A percentile compares a stretch with the other conserved stretches of the same genome.
Conservation (phyloP, 768 basidiomycete species). For the Boletus rex-veris region DNA sequence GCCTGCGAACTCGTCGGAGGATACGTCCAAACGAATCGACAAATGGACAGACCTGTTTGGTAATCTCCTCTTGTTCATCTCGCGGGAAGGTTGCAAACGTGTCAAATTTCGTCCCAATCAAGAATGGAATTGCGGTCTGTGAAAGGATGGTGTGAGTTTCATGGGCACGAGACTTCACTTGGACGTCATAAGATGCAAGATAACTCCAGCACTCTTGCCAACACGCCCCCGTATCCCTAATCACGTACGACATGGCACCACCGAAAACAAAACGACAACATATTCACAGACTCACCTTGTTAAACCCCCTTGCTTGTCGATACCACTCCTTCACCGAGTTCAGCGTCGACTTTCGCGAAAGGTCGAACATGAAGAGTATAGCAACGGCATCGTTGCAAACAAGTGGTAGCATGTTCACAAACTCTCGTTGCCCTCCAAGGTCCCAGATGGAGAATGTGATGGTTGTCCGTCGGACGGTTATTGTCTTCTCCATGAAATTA, state of each 20-base stretch:
- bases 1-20: conserved; percentile 50
- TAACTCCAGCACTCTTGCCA: background rate
- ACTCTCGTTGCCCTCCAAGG: conserved; percentile 94
- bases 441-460: conserved; percentile 99
- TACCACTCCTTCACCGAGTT: conserved; percentile 99
- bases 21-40: conserved; percentile 3
- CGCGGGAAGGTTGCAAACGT: conserved; percentile 92
- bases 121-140: conserved; percentile 96
- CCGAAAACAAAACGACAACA: too few species aligned
- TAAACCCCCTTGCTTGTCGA: conserved; percentile 97
- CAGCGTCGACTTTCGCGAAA: conserved; percentile 93
- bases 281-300: conserved; percentile 64
- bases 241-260: background rate
- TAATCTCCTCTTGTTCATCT: conserved; percentile 99
- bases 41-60: conserved; percentile 73
- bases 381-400: conserved; percentile 99
- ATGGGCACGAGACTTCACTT: conserved; percentile 1
- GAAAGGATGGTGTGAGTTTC: conserved; percentile 16
- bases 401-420: conserved; percentile 97
- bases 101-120: conserved; percentile 99
- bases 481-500: conserved; percentile 99
- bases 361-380: conserved; percentile 99
- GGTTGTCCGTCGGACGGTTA: conserved; percentile 95
- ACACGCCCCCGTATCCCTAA: background rate
- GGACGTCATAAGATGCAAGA: conserved; percentile 1